Percentiles rank a stretch among this genome's conserved stretches.
phyloP scores from a whole-genome alignment of 2,329 filamentous ascomycete species.

The Colletotrichum liriopes region DNA sequence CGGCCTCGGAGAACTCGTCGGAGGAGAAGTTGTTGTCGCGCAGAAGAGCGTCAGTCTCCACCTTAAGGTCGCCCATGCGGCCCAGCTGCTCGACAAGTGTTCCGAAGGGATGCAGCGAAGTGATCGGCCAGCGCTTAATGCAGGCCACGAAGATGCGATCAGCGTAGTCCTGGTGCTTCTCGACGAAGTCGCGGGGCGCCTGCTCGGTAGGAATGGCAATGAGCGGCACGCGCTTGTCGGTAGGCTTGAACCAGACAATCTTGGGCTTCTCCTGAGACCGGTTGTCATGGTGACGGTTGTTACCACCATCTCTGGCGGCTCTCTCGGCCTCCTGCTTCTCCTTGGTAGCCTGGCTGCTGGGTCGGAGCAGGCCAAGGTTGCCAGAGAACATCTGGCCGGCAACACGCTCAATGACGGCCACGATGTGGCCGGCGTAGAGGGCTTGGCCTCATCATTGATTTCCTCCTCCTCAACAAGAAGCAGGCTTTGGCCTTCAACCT shows the following conservation, averaged over 20 bases:
- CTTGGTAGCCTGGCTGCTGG: constrained; percentile 98
- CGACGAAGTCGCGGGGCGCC: constrained; percentile 96
- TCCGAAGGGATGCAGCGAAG: constrained; percentile 98
- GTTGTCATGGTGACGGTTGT: constrained; percentile 80
- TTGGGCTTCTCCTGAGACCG: constrained; percentile 97
- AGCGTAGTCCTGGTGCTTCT: constrained; percentile 97
- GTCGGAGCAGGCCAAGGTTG: constrained; percentile 92
- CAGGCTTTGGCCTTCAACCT: constrained; percentile 97
- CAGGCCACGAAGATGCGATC: constrained; percentile 98
- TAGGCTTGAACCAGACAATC: constrained; percentile 99
- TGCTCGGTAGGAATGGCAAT: constrained; percentile 99
- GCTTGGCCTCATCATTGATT: constrained; percentile 98
- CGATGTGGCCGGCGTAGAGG: constrained; percentile 97
- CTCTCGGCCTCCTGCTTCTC: constrained; percentile 99
- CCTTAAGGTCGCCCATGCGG: constrained; percentile 96
- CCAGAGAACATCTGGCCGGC: constrained; percentile 99
- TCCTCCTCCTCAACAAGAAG: constrained; percentile 98
- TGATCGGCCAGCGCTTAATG: constrained; percentile 99
- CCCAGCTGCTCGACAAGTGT: constrained; percentile 97
- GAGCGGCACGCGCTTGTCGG: constrained; percentile 96
- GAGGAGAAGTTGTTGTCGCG: constrained; percentile 99
- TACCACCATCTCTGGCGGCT: constrained; percentile 86
- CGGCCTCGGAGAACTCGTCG: constrained; percentile 97
- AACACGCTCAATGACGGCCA: constrained; percentile 96
- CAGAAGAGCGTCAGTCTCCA: constrained; percentile 96